Percentiles rank a stretch among this genome's conserved stretches.
Conservation (phyloP, 306 rosid genomes). For the Dicorynia guianensis region DNA sequence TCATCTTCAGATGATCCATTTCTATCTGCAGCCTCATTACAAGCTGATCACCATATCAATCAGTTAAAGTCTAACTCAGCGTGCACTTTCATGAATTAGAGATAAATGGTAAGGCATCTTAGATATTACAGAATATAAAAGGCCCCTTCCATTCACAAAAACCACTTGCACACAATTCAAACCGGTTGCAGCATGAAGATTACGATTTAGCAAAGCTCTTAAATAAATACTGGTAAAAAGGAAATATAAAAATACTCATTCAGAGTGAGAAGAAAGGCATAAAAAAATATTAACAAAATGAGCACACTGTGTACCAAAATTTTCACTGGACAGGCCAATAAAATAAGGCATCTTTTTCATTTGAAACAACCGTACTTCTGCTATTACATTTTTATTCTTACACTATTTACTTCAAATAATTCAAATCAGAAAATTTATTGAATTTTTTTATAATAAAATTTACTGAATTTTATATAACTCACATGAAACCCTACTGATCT, state of each 20-base stretch:
- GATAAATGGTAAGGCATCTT: background rate
- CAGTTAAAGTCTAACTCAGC: background rate
- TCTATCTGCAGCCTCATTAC: slow-evolving; percentile 54
- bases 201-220: background rate
- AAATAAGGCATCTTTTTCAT: too few relatives aligned
- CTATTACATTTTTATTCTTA: background rate
- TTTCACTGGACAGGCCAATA: background rate
- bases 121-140: background rate
- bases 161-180: too few relatives aligned
- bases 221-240: background rate
- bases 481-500: too few relatives aligned
- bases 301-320: too few relatives aligned
- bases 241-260: background rate
- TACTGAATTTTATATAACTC: too few relatives aligned
- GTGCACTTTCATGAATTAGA: background rate
- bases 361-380: too few relatives aligned
- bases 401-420: too few relatives aligned
- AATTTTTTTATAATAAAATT: too few relatives aligned
- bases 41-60: slow-evolving; percentile 28
- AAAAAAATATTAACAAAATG: background rate
- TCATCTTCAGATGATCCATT: slow-evolving; percentile 80
- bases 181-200: too few relatives aligned
- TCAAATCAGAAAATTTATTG: too few relatives aligned
- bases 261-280: background rate
- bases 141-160: background rate